phyloP scores from a whole-genome alignment of 257 asterid species.

The Scutellaria baicalensis region DNA sequence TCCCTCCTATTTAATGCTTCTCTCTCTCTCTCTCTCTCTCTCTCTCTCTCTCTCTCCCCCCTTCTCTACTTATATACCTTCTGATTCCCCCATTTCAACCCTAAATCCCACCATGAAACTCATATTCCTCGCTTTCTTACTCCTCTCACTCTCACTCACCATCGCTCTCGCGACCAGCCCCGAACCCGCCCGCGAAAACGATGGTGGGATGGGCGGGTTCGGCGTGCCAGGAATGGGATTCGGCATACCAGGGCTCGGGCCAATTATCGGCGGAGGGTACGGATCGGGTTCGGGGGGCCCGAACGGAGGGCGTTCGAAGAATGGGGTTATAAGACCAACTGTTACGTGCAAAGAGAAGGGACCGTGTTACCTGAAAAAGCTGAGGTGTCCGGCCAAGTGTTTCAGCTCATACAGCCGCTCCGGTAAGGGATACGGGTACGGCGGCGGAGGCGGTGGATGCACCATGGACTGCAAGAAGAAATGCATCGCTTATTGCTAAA shows the following conservation, averaged over 20 bases:
- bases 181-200: slow-evolving; percentile 8
- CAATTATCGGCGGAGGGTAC: slow-evolving; percentile 48
- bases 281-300: slow-evolving; percentile 79
- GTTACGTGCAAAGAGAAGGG: slow-evolving; percentile 57
- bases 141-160: slow-evolving; percentile 22
- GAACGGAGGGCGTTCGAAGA: slow-evolving; percentile 45
- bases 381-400: slow-evolving; percentile 82
- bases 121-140: slow-evolving; percentile 8
- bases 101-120: slow-evolving; percentile 27
- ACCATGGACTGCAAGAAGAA: slow-evolving; percentile 72
- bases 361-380: slow-evolving; percentile 68
- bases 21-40: not conserved
- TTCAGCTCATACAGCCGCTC: slow-evolving; percentile 60
- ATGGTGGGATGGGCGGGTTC: slow-evolving; percentile 31
- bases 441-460: slow-evolving; percentile 96
- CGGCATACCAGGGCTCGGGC: slow-evolving; percentile 68
- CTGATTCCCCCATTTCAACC: not conserved
- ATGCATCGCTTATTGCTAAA: slow-evolving; percentile 66
- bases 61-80: slow-evolving; percentile 5
- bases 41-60: not conserved
- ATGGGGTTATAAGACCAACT: slow-evolving; percentile 36
- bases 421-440: slow-evolving; percentile 79
- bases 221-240: slow-evolving; percentile 52
- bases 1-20: slow-evolving; percentile 20
- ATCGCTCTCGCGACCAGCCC: slow-evolving; percentile 26